phyloP scores from a whole-genome alignment of 2,329 filamentous ascomycete genomes.

The Hypoxylon sp. region DNA sequence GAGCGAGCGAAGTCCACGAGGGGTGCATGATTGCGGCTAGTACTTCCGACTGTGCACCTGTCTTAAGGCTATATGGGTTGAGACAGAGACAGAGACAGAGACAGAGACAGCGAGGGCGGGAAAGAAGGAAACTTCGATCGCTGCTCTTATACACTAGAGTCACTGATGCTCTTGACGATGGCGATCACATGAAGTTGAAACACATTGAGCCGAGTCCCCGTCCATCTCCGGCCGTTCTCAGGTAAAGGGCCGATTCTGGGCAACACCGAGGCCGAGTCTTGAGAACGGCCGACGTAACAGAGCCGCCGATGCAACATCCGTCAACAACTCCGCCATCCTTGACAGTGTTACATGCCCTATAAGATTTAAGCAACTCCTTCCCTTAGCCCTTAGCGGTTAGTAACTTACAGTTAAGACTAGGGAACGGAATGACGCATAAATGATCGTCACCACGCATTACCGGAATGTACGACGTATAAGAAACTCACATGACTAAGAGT shows the following conservation, averaged over 20 bases:
- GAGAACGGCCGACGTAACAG: constrained; percentile 24
- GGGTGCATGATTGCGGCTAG: constrained; percentile 33
- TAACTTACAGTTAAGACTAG: too few relatives aligned
- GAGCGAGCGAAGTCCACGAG: constrained; percentile 23
- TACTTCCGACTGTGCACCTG: constrained; percentile 4
- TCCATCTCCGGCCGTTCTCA: constrained; percentile 22
- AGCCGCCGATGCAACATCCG: constrained; percentile 30
- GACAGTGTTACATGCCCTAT: constrained; percentile 11
- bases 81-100: neutral
- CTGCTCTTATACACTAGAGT: constrained; percentile 4
- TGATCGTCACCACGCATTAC: too few relatives aligned
- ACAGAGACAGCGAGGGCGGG: neutral
- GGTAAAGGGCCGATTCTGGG: constrained; percentile 34
- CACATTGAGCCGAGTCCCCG: constrained; percentile 12
- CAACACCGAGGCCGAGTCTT: constrained; percentile 21
- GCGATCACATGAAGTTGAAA: constrained; percentile 11
- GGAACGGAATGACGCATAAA: too few relatives aligned
- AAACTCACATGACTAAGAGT: too few relatives aligned
- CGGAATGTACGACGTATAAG: too few relatives aligned
- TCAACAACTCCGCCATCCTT: constrained; percentile 32
- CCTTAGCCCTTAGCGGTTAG: too few relatives aligned
- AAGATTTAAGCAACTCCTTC: too few relatives aligned
- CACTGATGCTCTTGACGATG: neutral
- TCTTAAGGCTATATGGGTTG: neutral
- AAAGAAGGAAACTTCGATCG: neutral